Evolutionary conservation across 352 stramenopile species (phyloP), one percentile per base, ranked within the genome.

Genomic region (Globisporangium parvum): DNA sequence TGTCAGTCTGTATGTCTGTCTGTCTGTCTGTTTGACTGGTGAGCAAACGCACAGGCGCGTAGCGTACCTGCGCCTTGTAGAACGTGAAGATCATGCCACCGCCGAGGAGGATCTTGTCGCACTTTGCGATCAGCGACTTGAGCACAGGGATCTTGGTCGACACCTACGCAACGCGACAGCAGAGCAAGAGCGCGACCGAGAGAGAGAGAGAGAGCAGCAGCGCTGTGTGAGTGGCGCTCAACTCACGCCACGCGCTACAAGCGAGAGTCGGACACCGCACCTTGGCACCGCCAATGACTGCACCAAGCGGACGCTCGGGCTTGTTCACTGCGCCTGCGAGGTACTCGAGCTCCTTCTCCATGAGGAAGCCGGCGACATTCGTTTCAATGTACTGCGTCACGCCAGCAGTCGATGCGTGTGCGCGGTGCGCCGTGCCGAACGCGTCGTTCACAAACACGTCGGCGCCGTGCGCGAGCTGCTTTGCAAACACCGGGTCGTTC

Each of bases 281-380:
- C 81, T 98, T 98, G 53, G 95, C 96, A 73, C 96, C 96, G 47
- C 96, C 96, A 62, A 98, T 95, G 62, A 98, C 91, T 23, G 93
- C 93, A 42, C 88, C 93, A 53, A 98, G 92, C n/a, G 96, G 96
- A 33, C 92, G 90, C 52, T 92, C 73, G 35, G 93, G 93, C 28
- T 77, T 71, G 31, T 96, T 79, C 31, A 98, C 81, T 15, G 95
- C 92, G 62, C 85, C 80, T 21, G 71, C 67, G 14, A 98, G 79
- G 75, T 98, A 99, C 75, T 98, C 87, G 50, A 99, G 87, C 76
- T 99, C 96, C 82, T 99, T 99, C 57, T 98, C 93, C 66, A 99
- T 89, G 49, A 99, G 76, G 67, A 98, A 98, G 52, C 96, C 96
- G 50, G 86, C 94, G 42, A 98, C 95, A 49, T 80, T 96, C 11